Evolutionary conservation across 352 stramenopile genomes (phyloP).

Genomic region (Pythium diclinum): DNA sequence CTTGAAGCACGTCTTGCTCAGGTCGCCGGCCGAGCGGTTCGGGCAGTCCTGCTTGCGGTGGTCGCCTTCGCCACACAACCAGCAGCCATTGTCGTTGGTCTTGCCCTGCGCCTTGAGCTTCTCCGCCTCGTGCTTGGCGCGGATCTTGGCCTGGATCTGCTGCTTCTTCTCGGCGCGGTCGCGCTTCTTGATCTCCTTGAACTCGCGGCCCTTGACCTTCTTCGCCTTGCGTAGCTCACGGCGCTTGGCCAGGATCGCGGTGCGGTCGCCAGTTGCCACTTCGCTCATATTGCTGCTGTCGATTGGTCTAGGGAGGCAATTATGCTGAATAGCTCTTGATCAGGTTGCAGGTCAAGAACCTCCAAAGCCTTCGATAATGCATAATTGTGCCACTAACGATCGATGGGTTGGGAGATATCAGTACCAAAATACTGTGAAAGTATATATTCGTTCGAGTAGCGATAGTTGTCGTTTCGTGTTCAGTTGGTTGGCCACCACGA

Average conservation of each 20-base stretch:
- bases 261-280: slow-evolving; percentile 11
- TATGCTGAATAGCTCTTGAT: neutral
- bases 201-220: slow-evolving; percentile 66
- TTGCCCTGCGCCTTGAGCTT: slow-evolving; percentile 22
- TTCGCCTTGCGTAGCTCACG: slow-evolving; percentile 79
- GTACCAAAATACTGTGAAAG: slow-evolving; percentile 1
- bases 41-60: slow-evolving; percentile 82
- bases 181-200: slow-evolving; percentile 63
- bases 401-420: neutral
- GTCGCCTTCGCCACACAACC: slow-evolving; percentile 64
- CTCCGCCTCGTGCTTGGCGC: slow-evolving; percentile 61
- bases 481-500: slow-evolving; percentile 28
- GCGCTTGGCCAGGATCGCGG: slow-evolving; percentile 36
- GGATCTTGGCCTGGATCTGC: slow-evolving; percentile 74
- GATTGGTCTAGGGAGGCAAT: neutral
- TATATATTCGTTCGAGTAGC: slow-evolving; percentile 1
- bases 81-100: slow-evolving; percentile 51
- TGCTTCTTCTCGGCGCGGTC: slow-evolving; percentile 71
- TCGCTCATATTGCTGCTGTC: slow-evolving; percentile 16
- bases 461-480: slow-evolving; percentile 21
- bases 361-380: neutral
- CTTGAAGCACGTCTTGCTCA: slow-evolving; percentile 84
- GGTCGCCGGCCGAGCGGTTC: slow-evolving; percentile 55
- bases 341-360: neutral
- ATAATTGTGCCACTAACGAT: neutral